phyloP scores from a whole-genome alignment of 805 yeast genomes.

The Pichia gijzeniarum region DNA sequence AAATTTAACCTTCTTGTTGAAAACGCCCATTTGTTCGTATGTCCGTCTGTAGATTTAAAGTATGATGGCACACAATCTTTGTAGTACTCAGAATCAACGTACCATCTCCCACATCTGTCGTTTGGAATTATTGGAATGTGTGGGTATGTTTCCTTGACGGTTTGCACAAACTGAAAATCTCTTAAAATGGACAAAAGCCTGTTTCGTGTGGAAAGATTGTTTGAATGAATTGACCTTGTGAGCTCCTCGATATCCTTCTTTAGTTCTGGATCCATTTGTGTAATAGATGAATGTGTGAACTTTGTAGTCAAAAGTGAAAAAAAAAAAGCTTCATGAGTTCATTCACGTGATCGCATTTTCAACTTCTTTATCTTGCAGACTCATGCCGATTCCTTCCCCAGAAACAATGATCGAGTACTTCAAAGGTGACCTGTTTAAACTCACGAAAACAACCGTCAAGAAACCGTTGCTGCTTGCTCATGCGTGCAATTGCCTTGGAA shows the following conservation, averaged over 20 bases:
- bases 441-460: slow-evolving; percentile 18
- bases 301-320: too few relatives aligned
- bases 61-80: slow-evolving; percentile 43
- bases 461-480: slow-evolving; percentile 54
- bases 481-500: slow-evolving; percentile 72
- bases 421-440: slow-evolving; percentile 50
- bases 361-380: too few relatives aligned
- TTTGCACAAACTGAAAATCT: slow-evolving; percentile 49
- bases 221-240: slow-evolving; percentile 9
- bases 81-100: slow-evolving; percentile 42
- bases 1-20: slow-evolving; percentile 67
- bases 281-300: too few relatives aligned
- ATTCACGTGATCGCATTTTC: background rate
- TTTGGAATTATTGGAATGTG: slow-evolving; percentile 53
- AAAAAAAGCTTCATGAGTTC: background rate
- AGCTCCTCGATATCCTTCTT: slow-evolving; percentile 10
- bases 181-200: slow-evolving; percentile 65
- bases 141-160: slow-evolving; percentile 30
- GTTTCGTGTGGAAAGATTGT: slow-evolving; percentile 24
- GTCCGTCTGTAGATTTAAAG: slow-evolving; percentile 92
- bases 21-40: slow-evolving; percentile 73
- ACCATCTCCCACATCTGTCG: slow-evolving; percentile 87
- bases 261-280: slow-evolving; percentile 17
- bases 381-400: too few relatives aligned
- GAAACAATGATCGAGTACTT: slow-evolving; percentile 33